A percentile compares a stretch with the other conserved stretches of the same genome.
Evolutionary conservation across 2,329 filamentous ascomycete species (phyloP).

Genomic region (Diplocarpon mali): DNA sequence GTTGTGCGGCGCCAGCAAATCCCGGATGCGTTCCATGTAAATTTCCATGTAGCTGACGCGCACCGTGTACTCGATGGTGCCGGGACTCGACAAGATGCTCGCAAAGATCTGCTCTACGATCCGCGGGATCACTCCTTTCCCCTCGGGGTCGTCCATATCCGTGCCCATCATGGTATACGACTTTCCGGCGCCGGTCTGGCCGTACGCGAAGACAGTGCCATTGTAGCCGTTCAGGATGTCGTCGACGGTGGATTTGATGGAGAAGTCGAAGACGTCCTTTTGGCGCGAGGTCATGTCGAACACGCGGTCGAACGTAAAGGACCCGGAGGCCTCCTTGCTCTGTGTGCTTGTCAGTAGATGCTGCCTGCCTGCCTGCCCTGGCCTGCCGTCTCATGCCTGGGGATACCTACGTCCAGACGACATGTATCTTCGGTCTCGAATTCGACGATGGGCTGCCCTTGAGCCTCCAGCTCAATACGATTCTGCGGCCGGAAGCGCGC

Average conservation of each 20-base stretch:
- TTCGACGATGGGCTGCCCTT: slow-evolving; percentile 81
- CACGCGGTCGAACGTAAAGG: slow-evolving; percentile 95
- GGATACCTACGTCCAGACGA: slow-evolving; percentile 59
- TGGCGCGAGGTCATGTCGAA: slow-evolving; percentile 91
- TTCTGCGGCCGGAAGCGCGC: slow-evolving; percentile 97
- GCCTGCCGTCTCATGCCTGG: not conserved
- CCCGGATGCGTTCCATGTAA: slow-evolving; percentile 97
- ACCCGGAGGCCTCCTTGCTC: slow-evolving; percentile 72
- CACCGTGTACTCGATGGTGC: slow-evolving; percentile 97
- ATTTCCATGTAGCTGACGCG: slow-evolving; percentile 99
- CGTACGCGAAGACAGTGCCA: slow-evolving; percentile 96
- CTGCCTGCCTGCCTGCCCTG: not conserved
- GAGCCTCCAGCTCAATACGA: slow-evolving; percentile 79
- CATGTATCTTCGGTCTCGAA: slow-evolving; percentile 89
- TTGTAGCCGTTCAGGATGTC: slow-evolving; percentile 99
- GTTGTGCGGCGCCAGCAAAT: slow-evolving; percentile 84
- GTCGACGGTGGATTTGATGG: slow-evolving; percentile 89
- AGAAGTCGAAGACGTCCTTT: slow-evolving; percentile 94
- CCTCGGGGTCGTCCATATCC: slow-evolving; percentile 81
- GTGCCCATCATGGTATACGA: slow-evolving; percentile 99
- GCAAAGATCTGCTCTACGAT: slow-evolving; percentile 97
- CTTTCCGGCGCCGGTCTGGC: slow-evolving; percentile 96
- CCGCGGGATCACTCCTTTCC: slow-evolving; percentile 88
- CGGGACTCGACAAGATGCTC: slow-evolving; percentile 83
- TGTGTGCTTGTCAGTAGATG: slow-evolving; percentile 31